These are phyloP conservation scores for Globisporangium irregulare DNA, from an alignment of 352 stramenopile species.

Conservation along the genomic window DNA sequence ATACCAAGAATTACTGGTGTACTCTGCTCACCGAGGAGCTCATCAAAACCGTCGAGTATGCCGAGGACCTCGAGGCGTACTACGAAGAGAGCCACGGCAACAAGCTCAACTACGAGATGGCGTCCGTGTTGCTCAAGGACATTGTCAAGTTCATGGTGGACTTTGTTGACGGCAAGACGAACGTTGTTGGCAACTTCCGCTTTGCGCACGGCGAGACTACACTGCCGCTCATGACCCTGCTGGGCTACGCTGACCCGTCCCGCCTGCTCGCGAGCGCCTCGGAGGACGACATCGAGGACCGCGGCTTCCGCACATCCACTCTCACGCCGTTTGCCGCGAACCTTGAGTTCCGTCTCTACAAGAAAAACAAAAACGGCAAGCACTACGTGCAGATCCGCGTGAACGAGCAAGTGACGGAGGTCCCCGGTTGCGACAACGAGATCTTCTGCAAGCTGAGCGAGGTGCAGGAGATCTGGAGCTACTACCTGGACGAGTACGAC, in stretches of 20 bases:
- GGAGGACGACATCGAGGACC: slow-evolving; percentile 26
- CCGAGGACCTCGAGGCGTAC: slow-evolving; percentile 47
- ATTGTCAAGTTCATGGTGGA: slow-evolving; percentile 34
- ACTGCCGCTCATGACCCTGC: slow-evolving; percentile 60
- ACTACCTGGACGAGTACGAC: slow-evolving; percentile 47
- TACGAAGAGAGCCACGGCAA: slow-evolving; percentile 44
- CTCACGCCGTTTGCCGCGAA: slow-evolving; percentile 48
- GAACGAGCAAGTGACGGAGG: slow-evolving; percentile 29
- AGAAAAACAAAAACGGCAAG: slow-evolving; percentile 12
- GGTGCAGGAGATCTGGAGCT: slow-evolving; percentile 48
- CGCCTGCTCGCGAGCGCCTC: slow-evolving; percentile 31
- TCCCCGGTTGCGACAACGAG: slow-evolving; percentile 37
- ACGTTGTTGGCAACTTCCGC: slow-evolving; percentile 33
- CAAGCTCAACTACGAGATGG: slow-evolving; percentile 53
- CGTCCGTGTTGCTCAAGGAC: slow-evolving; percentile 33
- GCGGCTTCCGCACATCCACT: slow-evolving; percentile 35
- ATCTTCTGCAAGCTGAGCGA: slow-evolving; percentile 37
- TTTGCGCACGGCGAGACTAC: slow-evolving; percentile 73
- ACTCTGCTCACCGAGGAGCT: slow-evolving; percentile 34
- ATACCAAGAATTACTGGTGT: slow-evolving; percentile 41
- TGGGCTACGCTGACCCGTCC: slow-evolving; percentile 36
- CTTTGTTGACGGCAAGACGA: slow-evolving; percentile 6
- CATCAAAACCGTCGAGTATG: slow-evolving; percentile 35
- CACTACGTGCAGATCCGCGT: slow-evolving; percentile 43
- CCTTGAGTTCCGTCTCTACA: slow-evolving; percentile 45